A percentile compares a stretch with the other conserved stretches of the same genome.
These are phyloP conservation scores for Oryza longistaminata DNA, from an alignment of 176 grass and related monocot species.

Conservation along the genomic window DNA sequence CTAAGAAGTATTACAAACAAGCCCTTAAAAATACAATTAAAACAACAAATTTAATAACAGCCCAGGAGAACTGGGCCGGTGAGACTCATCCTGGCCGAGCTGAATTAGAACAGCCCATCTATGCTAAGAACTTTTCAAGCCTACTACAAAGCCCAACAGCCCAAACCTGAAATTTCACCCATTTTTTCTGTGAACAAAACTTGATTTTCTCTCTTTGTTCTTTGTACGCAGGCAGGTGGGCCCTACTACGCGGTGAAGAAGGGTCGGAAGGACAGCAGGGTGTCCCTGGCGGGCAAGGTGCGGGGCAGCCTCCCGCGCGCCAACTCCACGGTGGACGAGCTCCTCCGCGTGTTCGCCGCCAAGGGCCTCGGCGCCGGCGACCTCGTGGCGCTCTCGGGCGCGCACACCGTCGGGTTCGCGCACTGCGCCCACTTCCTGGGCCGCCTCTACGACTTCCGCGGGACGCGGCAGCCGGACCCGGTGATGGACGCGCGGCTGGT, in stretches of 20 bases:
- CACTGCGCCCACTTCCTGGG: constrained; percentile 70
- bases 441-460: constrained; percentile 61
- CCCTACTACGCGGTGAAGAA: constrained; percentile 75
- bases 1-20: too few species aligned
- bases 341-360: constrained; percentile 76
- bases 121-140: not conserved
- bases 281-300: constrained; percentile 64
- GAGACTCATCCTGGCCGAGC: not conserved
- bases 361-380: constrained; percentile 51
- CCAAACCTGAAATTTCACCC: not conserved
- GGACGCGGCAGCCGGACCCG: constrained; percentile 56
- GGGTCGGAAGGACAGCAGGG: constrained; percentile 91
- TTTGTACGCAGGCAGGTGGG: constrained; percentile 65
- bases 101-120: not conserved
- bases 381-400: constrained; percentile 62
- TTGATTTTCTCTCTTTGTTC: not conserved
- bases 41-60: not conserved
- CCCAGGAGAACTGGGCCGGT: not conserved
- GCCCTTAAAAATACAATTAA: not conserved
- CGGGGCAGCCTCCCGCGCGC: constrained; percentile 62
- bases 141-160: not conserved
- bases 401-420: constrained; percentile 83
- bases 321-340: constrained; percentile 80
- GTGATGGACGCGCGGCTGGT: constrained; percentile 74
- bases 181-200: not conserved